Conservation (phyloP, 139 green algal species). For the Gonium pectorale region DNA sequence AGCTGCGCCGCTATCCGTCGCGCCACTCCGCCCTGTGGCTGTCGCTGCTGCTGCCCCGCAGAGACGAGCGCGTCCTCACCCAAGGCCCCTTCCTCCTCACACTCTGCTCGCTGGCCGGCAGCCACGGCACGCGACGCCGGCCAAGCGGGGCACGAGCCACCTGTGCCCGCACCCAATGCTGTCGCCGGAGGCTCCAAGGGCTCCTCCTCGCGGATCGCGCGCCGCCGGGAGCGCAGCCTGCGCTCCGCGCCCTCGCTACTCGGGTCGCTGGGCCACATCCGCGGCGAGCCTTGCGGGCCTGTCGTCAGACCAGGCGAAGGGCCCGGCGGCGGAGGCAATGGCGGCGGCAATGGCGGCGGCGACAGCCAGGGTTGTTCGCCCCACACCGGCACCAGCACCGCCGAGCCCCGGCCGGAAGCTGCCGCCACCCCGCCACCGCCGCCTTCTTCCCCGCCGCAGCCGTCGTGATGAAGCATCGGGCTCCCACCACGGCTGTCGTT, state of each 20-base stretch:
- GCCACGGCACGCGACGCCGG: too few relatives aligned
- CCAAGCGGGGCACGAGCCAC: too few relatives aligned
- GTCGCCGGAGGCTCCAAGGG: background rate
- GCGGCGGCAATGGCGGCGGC: background rate
- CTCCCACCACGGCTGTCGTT: background rate
- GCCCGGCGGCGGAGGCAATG: background rate
- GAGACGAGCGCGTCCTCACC: too few relatives aligned
- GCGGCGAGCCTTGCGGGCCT: background rate
- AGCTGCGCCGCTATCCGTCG: too few relatives aligned
- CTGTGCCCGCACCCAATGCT: too few relatives aligned
- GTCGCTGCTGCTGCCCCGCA: too few relatives aligned
- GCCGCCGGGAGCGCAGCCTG: background rate
- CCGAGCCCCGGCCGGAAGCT: background rate
- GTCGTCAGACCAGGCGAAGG: background rate
- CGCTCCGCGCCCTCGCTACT: background rate
- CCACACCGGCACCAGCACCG: constrained; percentile 18
- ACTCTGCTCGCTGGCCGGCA: too few relatives aligned
- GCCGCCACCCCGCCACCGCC: background rate
- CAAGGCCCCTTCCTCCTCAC: too few relatives aligned
- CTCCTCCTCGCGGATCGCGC: background rate
- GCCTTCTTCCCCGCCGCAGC: too few relatives aligned
- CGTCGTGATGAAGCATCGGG: too few relatives aligned
- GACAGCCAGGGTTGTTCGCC: background rate
- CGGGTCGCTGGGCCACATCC: background rate
- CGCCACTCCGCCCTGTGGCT: too few relatives aligned